These are phyloP conservation scores for Pyrus communis DNA, from an alignment of 306 rosid species.

Conservation along the genomic window DNA sequence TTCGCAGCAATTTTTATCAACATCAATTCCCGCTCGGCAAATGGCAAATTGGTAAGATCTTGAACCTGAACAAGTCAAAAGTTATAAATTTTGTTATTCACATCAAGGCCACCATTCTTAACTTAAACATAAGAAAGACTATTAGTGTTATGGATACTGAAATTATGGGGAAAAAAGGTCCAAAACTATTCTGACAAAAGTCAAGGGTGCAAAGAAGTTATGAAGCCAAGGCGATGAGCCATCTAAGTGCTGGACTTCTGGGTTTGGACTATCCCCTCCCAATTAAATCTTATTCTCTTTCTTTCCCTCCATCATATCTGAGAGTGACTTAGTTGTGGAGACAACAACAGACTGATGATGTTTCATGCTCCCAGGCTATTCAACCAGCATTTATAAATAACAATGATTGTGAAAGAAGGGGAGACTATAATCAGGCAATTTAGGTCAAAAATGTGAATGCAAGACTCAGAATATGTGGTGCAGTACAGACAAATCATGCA, in stretches of 20 bases:
- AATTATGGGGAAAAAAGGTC: neutral
- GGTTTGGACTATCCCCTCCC: neutral
- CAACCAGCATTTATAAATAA: neutral
- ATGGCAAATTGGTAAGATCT: constrained; percentile 72
- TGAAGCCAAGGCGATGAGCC: neutral
- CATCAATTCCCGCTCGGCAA: constrained; percentile 84
- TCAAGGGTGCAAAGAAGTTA: neutral
- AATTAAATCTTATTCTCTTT: neutral
- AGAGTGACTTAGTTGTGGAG: neutral
- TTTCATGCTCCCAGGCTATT: neutral
- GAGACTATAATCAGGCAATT: neutral
- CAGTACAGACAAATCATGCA: neutral
- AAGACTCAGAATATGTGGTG: neutral
- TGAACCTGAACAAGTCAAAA: constrained; percentile 40
- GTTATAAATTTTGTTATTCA: neutral
- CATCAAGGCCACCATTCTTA: neutral
- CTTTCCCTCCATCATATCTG: neutral
- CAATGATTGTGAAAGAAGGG: neutral
- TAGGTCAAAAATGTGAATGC: neutral
- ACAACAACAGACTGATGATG: neutral
- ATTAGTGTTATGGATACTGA: neutral
- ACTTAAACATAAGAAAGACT: neutral
- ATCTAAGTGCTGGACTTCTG: neutral
- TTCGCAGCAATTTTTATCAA: constrained; percentile 74
- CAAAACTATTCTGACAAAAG: neutral